Conservation (phyloP, 2,329 filamentous ascomycete species). For the Sarocladium oryzae region DNA sequence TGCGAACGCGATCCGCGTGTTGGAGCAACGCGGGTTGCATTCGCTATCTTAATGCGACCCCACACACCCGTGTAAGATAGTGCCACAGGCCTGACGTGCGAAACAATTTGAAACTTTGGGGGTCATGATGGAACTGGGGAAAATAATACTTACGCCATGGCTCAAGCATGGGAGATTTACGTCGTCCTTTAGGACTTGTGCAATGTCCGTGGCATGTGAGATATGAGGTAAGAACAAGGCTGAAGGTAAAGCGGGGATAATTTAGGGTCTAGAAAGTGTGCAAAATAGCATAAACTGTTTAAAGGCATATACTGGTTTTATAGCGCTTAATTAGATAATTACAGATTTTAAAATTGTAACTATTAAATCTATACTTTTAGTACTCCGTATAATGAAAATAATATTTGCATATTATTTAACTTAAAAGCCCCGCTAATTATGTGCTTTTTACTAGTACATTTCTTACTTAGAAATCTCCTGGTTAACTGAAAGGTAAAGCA, state of each 20-base stretch:
- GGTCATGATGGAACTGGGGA: too few species aligned
- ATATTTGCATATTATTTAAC: too few species aligned
- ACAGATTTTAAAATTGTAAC: too few species aligned
- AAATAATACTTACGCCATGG: background rate
- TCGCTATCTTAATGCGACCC: background rate
- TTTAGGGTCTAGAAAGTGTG: background rate
- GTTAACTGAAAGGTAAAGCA: too few species aligned
- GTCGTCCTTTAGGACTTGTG: background rate
- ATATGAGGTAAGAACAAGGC: background rate
- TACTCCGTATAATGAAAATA: too few species aligned
- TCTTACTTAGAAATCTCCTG: too few species aligned
- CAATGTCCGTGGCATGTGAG: background rate
- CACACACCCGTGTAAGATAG: background rate
- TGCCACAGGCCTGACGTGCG: background rate
- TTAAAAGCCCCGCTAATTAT: too few species aligned
- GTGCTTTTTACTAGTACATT: too few species aligned
- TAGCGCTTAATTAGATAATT: too few species aligned
- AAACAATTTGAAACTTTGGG: background rate
- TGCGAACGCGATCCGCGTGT: conserved; percentile 7
- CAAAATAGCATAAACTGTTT: background rate
- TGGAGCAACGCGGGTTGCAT: background rate
- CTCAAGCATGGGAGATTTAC: background rate
- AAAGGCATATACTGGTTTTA: background rate
- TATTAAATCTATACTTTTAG: too few species aligned
- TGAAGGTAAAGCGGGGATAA: background rate